Base-by-base conservation (phyloP, 2,329 filamentous ascomycete genomes). In the Arachnopeziza araneosa region DNA sequence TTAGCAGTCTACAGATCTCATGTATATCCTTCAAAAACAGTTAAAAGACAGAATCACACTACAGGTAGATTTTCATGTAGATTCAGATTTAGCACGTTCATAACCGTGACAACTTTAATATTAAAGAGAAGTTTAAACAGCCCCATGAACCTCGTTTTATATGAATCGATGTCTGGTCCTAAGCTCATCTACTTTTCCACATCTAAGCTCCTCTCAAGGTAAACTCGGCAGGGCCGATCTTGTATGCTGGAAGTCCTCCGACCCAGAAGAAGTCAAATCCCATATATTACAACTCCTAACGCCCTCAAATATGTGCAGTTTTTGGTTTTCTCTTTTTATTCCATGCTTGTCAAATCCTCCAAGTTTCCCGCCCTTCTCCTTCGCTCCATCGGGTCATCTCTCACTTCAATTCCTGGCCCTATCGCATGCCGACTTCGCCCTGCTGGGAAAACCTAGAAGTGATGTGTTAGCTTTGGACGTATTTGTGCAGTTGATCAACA, bases 331-430 rank as follows among this genome's bases (percentile, higher is more conserved):
- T 26, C 50, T 56, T 24, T 54, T 68, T 70, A 74, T 67, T 74
- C 70, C 66, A 68, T 53, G 51, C 77, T 76, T 90, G 77, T 93
- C 89, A 75, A 91, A 70, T 72, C 93, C 69, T 67, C 83, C 81
- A 68, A 80, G 77, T 49, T 81, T 76, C 64, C 80, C 77, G 72
- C 80, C 80, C 61, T 69, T 53, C 69, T 66, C 54, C 66, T 67
- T 55, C 66, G 55, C 54, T 72, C 70, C 19, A 83, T 77, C 51
- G 85, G 83, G 70, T 86, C 82, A 58, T 93, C 85, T 69, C 86
- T 81, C 65, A 93, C 81, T 74, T 96, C 92, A 64, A 97, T 85
- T 14, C 93, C 92, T 2, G 91, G 91, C 0, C 92, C 92, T 56
- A 93, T 78, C 69, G 80, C 80, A 71, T 90, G 82, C 71, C 60